These are phyloP conservation scores for Sporothrix luriei DNA, from an alignment of 2,329 filamentous ascomycete species.

Conservation along the genomic window DNA sequence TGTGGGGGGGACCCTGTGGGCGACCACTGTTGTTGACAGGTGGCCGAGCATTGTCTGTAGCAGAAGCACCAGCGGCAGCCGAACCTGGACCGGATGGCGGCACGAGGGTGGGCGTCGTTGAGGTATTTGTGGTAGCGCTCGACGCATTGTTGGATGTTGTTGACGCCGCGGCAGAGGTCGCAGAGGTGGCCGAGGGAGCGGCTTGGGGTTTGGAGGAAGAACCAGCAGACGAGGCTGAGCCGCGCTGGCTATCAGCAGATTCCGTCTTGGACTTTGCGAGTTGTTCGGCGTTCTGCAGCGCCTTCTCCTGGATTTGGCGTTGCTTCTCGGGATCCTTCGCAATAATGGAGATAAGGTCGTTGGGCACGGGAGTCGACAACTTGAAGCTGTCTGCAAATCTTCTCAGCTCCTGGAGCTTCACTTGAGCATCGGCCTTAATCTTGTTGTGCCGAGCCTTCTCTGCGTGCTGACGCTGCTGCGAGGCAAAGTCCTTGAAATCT, in stretches of 20 bases:
- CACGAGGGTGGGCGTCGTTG: not conserved
- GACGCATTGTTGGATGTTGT: too few species aligned
- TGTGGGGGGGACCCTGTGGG: slow-evolving; percentile 27
- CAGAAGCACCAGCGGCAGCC: slow-evolving; percentile 37
- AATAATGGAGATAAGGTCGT: slow-evolving; percentile 89
- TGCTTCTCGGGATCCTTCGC: slow-evolving; percentile 97
- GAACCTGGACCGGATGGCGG: slow-evolving; percentile 19
- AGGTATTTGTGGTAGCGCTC: slow-evolving; percentile 15
- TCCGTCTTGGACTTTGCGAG: slow-evolving; percentile 52
- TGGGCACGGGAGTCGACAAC: slow-evolving; percentile 86
- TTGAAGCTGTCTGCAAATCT: slow-evolving; percentile 96
- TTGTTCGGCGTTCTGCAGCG: slow-evolving; percentile 72
- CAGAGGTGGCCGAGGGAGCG: not conserved
- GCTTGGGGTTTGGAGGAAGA: not conserved
- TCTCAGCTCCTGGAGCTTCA: slow-evolving; percentile 91
- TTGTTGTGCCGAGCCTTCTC: slow-evolving; percentile 62
- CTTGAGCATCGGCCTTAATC: slow-evolving; percentile 76
- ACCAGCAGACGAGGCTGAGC: slow-evolving; percentile 32
- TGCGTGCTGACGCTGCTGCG: slow-evolving; percentile 56
- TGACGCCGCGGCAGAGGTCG: not conserved
- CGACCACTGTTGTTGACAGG: slow-evolving; percentile 31
- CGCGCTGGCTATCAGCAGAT: slow-evolving; percentile 54
- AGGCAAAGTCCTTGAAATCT: slow-evolving; percentile 67
- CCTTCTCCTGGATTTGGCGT: slow-evolving; percentile 87
- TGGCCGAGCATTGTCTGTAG: slow-evolving; percentile 6